These are phyloP conservation scores for Lactarius akahatsu DNA, from an alignment of 768 basidiomycete genomes.

Conservation along the genomic window DNA sequence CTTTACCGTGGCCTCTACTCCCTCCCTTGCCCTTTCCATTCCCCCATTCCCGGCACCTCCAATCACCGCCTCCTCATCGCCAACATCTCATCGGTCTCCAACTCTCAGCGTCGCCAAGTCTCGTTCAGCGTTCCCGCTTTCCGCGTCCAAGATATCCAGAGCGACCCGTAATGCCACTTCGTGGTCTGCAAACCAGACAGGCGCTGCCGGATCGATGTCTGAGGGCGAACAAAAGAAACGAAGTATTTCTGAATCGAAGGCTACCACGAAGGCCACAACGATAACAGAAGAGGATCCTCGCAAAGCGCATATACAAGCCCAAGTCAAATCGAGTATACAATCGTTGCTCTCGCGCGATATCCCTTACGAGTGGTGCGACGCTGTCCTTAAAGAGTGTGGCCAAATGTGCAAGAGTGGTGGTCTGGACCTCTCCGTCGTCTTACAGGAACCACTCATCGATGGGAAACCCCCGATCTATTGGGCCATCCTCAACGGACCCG, in stretches of 20 bases:
- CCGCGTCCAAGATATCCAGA: background rate
- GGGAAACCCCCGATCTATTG: slow-evolving; percentile 68
- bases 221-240: background rate
- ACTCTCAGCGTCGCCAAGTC: background rate
- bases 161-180: slow-evolving; percentile 1
- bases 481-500: slow-evolving; percentile 59
- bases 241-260: background rate
- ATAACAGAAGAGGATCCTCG: background rate
- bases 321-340: slow-evolving; percentile 7
- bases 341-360: slow-evolving; percentile 41
- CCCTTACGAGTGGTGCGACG: slow-evolving; percentile 33
- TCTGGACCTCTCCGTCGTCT: slow-evolving; percentile 50
- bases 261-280: background rate
- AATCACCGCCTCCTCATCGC: background rate
- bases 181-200: background rate
- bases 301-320: no score
- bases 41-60: background rate
- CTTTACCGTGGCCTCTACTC: background rate
- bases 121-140: slow-evolving; percentile 9
- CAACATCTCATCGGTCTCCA: background rate
- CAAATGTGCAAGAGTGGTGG: slow-evolving; percentile 52
- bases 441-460: slow-evolving; percentile 65
- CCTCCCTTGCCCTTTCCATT: background rate
- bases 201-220: background rate
- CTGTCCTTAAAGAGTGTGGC: slow-evolving; percentile 58